Evolutionary conservation across 345 rosid species (phyloP), one percentile per base, ranked within the genome.

Genomic region (Pelargonium nanum): DNA sequence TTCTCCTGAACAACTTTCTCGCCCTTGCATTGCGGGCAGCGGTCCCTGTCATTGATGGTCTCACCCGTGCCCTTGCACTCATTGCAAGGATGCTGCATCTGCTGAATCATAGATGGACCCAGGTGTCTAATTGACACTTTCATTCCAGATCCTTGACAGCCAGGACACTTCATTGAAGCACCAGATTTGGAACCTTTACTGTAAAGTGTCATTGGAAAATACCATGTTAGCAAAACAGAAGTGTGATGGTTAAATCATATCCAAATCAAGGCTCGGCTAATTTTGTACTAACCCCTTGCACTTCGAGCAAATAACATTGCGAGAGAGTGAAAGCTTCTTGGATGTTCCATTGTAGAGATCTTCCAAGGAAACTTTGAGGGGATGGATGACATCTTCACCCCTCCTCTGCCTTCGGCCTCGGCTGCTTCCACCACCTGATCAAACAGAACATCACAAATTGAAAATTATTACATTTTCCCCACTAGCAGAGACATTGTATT

Each of bases 321-420:
- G 81, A 0, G 96, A 83, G 5, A 91, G 88, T 0, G 98, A 84
- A 4, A 88, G 82, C 74, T 88, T 91, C 83, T 91, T 91, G 40
- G 83, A 78, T 17, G 85, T 83, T 30, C 97, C 96, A 22, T 82
- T 84, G 68, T 91, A 91, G 1, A 85, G 75, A 63, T 91, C 97
- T 69, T 91, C 97, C 53, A 88, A 62, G 13, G 96, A 83, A 58
- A 91, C 94, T 72, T 91, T 91, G 7, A 91, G 77, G 17, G 94
- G 91, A 71, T 91, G 97, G 54, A 86, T 69, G 52, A 86, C 97
- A 74, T 91, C 94, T 79, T 88, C 96, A 22, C 97, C 96, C 75
- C 86, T 81, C 59, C 94, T 83, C 72, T 91, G 96, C 75, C 97
- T 86, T 52, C 97, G 72, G 63, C 88, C 86, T 67, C 94, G 68